These are phyloP conservation scores for Colletotrichum sp. DNA, from an alignment of 2,329 filamentous ascomycete genomes.

Conservation along the genomic window DNA sequence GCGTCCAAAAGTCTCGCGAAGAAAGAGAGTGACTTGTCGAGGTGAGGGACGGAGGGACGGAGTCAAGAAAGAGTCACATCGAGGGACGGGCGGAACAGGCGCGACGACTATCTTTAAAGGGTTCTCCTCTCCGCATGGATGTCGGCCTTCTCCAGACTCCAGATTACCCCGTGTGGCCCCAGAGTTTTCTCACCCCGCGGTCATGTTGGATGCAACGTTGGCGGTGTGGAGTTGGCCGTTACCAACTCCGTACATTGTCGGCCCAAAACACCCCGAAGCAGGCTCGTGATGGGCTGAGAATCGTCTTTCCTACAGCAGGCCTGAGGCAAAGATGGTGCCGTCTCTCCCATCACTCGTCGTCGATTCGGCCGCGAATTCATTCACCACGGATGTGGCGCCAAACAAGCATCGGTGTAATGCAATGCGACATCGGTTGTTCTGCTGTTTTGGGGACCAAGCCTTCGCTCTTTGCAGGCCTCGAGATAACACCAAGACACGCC, in stretches of 20 bases:
- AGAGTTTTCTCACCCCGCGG: neutral
- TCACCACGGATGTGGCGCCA: neutral
- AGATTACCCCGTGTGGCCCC: slow-evolving; percentile 2
- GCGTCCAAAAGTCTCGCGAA: neutral
- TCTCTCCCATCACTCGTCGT: neutral
- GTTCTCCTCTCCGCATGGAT: neutral
- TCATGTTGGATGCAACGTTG: neutral
- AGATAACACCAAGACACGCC: neutral
- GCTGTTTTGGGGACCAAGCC: neutral
- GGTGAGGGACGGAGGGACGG: neutral
- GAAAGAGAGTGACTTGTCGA: neutral
- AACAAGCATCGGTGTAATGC: slow-evolving; percentile 7
- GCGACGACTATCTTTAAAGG: neutral
- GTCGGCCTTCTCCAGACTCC: neutral
- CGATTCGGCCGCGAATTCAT: neutral
- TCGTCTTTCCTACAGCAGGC: neutral
- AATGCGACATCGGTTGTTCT: neutral
- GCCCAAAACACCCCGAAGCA: neutral
- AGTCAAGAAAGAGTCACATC: neutral
- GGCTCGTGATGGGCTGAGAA: neutral
- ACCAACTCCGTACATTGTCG: neutral
- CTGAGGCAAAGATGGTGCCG: neutral
- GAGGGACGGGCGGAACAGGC: neutral
- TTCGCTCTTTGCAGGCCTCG: neutral
- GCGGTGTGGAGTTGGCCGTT: neutral